Percentiles rank a stretch among this genome's conserved stretches.
Evolutionary conservation across 169 alveolate species (phyloP).

Genomic region (Cryptosporidium andersoni): DNA sequence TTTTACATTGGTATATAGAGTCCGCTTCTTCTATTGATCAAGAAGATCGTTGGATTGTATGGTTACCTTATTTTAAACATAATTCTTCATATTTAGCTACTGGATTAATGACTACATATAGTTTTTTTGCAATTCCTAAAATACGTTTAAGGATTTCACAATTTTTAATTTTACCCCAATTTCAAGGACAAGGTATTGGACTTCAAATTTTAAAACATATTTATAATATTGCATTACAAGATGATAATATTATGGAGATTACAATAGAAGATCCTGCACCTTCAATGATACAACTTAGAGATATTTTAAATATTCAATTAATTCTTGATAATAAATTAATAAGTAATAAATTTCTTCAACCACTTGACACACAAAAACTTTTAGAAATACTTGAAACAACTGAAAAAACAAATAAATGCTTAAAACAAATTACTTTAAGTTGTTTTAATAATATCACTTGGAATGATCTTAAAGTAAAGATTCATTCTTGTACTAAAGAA

Average conservation of each 20-base stretch:
- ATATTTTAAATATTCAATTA: slow-evolving; percentile 73
- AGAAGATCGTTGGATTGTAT: slow-evolving; percentile 72
- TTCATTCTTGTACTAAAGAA: slow-evolving; percentile 48
- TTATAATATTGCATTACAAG: slow-evolving; percentile 77
- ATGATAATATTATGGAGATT: slow-evolving; percentile 76
- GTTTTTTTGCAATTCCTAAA: slow-evolving; percentile 78
- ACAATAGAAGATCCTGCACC: slow-evolving; percentile 84
- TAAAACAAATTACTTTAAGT: slow-evolving; percentile 16
- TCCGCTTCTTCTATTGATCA: slow-evolving; percentile 71
- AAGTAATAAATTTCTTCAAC: slow-evolving; percentile 13
- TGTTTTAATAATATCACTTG: slow-evolving; percentile 20
- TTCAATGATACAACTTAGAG: slow-evolving; percentile 78
- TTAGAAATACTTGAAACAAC: slow-evolving; percentile 39
- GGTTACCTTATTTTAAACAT: slow-evolving; percentile 54
- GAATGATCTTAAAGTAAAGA: slow-evolving; percentile 52
- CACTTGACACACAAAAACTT: slow-evolving; percentile 8
- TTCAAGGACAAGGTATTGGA: slow-evolving; percentile 80
- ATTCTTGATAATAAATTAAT: slow-evolving; percentile 13
- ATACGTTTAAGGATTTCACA: slow-evolving; percentile 80
- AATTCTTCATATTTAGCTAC: slow-evolving; percentile 68
- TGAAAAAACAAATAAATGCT: slow-evolving; percentile 3
- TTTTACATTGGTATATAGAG: slow-evolving; percentile 72
- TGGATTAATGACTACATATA: slow-evolving; percentile 82
- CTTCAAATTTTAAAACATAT: slow-evolving; percentile 75
- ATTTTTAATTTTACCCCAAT: slow-evolving; percentile 79